A percentile compares a stretch with the other conserved stretches of the same genome.
phyloP scores from a whole-genome alignment of 106 monocot genomes.

The Apostasia shenzhenica region DNA sequence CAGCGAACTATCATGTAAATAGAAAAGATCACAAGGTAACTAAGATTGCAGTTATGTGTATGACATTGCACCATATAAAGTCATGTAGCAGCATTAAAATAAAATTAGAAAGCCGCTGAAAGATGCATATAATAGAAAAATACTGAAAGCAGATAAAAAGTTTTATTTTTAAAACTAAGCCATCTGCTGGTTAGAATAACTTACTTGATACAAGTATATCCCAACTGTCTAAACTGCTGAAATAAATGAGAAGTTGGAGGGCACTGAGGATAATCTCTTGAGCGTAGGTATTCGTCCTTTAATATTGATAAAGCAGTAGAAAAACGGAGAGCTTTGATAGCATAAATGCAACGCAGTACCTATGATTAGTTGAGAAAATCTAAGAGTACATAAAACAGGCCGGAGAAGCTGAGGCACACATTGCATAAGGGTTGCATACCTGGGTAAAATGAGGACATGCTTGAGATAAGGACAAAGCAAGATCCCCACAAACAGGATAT shows the following conservation, averaged over 20 bases:
- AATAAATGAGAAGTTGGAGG: conserved; percentile 91
- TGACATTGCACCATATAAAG: no score
- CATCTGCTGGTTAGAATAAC: conserved; percentile 10
- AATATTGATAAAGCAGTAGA: conserved; percentile 92
- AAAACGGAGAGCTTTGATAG: conserved; percentile 95
- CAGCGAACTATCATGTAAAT: no score
- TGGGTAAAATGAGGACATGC: conserved; percentile 98
- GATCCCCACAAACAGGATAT: conserved; percentile 91
- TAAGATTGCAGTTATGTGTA: no score
- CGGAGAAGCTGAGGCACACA: background rate
- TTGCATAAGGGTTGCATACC: conserved; percentile 27
- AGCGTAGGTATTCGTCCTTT: conserved; percentile 93
- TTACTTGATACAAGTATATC: conserved; percentile 98
- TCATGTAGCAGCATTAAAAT: background rate
- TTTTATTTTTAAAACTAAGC: background rate
- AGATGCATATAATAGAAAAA: background rate
- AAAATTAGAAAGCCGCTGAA: background rate
- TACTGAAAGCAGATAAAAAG: background rate
- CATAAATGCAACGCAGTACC: conserved; percentile 83
- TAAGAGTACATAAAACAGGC: conserved; percentile 7
- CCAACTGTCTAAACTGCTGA: conserved; percentile 86
- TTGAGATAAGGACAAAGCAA: conserved; percentile 96
- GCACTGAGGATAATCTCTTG: conserved; percentile 96
- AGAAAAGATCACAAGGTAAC: no score
- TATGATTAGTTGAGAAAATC: conserved; percentile 15